Base-by-base conservation (phyloP, 306 rosid genomes). In the Cotoneaster glaucophyllus region DNA sequence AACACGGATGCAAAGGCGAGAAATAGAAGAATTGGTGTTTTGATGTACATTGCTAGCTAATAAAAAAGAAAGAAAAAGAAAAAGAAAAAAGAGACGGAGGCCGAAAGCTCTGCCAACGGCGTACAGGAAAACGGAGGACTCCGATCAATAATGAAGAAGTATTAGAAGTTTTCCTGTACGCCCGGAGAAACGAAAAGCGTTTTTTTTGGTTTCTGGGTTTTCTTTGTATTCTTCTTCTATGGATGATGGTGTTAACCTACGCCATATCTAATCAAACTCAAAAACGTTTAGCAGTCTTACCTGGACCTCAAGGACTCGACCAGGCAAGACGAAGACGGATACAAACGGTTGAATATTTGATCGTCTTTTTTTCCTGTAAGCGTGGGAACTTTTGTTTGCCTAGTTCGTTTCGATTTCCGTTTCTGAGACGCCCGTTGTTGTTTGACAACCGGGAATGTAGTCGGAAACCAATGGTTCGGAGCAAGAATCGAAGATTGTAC, bases 71-170 rank as follows among this genome's bases (percentile, higher is more conserved):
- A 21, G n/a, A 50, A 48, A 24, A 24, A 19, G 21, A 48, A 45
- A 19, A 25, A 45, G 9, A 41, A 11, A 31, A 57, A 31, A 52
- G 26, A 21, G 21, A 61, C 21, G 28, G 69, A 21, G 61, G n/a
- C 48, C 17, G 56, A 69, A 4, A 18, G 64, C 44, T 59, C 43
- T 63, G 77, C 62, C 71, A 52, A 77, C 54, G 89, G 85, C 89
- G 89, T 86, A 86, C 89, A 86, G 89, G 87, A 86, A 86, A 86
- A 80, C 80, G 54, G 31, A 54, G 53, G 75, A 66, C 26, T 15
- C 34, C 32, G 54, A 32, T 54, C 45, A 56, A 56, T 48, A 67
- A 54, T 5, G 12, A 67, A 34, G 14, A 32, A 22, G 17, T 19
- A 15, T 11, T 39, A 34, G 54, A 71, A 62, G 76, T 63, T 77